phyloP scores from a whole-genome alignment of 352 stramenopile genomes.

The Globisporangium polare region DNA sequence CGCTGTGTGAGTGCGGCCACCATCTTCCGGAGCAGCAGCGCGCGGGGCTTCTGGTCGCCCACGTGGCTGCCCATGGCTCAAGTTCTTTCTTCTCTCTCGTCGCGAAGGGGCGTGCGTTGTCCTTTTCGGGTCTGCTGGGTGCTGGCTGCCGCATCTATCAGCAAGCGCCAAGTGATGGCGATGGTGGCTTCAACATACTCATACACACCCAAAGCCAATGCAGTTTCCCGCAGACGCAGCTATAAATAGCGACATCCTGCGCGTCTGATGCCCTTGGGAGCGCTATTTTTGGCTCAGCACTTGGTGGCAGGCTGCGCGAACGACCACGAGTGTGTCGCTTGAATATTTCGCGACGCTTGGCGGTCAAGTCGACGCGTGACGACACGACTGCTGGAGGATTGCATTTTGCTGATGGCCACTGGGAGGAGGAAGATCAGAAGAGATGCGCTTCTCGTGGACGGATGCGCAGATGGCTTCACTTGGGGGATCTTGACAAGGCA shows the following conservation, averaged over 20 bases:
- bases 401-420: too few species aligned
- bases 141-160: too few species aligned
- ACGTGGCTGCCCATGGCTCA: constrained; percentile 30
- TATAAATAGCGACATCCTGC: background rate
- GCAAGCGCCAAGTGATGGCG: too few species aligned
- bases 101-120: constrained; percentile 6
- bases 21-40: constrained; percentile 37
- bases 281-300: background rate
- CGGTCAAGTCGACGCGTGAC: background rate
- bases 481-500: background rate
- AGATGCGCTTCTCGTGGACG: background rate
- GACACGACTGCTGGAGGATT: background rate
- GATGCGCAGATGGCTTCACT: background rate
- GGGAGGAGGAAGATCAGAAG: background rate
- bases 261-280: background rate
- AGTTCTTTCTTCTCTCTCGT: background rate
- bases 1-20: constrained; percentile 13
- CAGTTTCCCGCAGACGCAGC: background rate
- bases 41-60: constrained; percentile 28
- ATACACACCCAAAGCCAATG: background rate
- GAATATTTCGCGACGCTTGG: background rate
- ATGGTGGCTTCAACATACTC: background rate
- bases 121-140: constrained; percentile 1
- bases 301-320: background rate
- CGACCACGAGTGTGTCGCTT: background rate